phyloP scores from a whole-genome alignment of 2,329 filamentous ascomycete species.

The Fusarium sp. region DNA sequence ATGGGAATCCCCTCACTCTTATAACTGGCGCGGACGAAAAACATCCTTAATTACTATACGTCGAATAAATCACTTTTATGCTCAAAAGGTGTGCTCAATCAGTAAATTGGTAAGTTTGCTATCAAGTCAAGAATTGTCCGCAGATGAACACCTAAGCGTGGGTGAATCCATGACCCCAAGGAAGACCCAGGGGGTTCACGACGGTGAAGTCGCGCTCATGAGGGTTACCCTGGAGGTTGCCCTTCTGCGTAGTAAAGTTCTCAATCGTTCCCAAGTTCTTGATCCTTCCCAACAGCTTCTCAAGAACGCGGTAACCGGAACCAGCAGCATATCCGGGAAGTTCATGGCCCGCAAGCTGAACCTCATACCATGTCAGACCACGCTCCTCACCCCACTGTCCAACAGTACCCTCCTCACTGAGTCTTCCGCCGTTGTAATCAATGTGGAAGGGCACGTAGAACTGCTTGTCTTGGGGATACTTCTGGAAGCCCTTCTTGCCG shows the following conservation, averaged over 20 bases:
- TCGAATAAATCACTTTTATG: not conserved
- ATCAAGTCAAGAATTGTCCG: not conserved
- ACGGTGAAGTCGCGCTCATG: not conserved
- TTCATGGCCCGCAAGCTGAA: slow-evolving; percentile 71
- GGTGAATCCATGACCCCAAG: not conserved
- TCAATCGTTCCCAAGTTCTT: slow-evolving; percentile 33
- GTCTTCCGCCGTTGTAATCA: slow-evolving; percentile 53
- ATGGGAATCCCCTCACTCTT: not conserved
- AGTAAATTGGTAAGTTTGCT: not conserved
- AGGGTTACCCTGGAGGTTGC: slow-evolving; percentile 25
- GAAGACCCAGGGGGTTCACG: not conserved
- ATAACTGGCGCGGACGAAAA: not conserved
- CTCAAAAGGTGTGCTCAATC: fast-evolving
- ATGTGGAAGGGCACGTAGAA: slow-evolving; percentile 73
- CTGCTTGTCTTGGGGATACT: slow-evolving; percentile 54
- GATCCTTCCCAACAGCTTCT: slow-evolving; percentile 40
- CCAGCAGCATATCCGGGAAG: slow-evolving; percentile 43
- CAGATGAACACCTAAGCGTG: not conserved
- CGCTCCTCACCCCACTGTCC: slow-evolving; percentile 78
- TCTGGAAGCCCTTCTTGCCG: slow-evolving; percentile 74
- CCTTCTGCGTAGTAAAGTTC: slow-evolving; percentile 38
- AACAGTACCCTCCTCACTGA: slow-evolving; percentile 71
- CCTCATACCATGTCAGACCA: slow-evolving; percentile 75
- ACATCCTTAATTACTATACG: no score
- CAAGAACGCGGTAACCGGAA: slow-evolving; percentile 42